Conservation (phyloP, 1,284 basidiomycete genomes). For the Fistulina hepatica region DNA sequence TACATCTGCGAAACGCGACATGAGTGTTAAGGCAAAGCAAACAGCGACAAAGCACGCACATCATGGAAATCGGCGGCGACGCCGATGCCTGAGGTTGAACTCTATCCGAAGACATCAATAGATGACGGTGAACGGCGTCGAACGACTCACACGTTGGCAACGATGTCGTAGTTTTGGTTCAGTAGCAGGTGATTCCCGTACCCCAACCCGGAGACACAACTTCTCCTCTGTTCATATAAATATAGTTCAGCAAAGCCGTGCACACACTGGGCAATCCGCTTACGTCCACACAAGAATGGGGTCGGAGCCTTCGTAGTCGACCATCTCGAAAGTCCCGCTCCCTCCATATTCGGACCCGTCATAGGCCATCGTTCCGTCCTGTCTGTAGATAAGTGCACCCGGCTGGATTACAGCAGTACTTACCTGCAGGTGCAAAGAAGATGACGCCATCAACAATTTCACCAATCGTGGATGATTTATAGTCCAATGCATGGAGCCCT, state of each 20-base stretch:
- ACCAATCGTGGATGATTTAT: not conserved
- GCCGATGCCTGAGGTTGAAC: not conserved
- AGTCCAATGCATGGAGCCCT: too few species aligned
- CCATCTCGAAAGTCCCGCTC: not conserved
- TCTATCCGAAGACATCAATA: not conserved
- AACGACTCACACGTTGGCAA: not conserved
- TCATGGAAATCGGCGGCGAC: not conserved
- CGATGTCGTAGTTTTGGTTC: not conserved
- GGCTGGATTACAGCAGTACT: not conserved
- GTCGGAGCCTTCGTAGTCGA: not conserved
- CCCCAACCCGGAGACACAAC: not conserved
- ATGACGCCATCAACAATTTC: not conserved
- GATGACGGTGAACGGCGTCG: not conserved
- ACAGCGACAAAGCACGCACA: not conserved
- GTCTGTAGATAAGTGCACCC: not conserved
- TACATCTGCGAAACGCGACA: not conserved
- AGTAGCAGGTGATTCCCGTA: not conserved
- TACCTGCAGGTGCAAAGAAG: not conserved
- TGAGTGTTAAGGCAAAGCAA: not conserved
- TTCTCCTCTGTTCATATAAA: too few species aligned
- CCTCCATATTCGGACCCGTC: not conserved
- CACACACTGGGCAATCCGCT: too few species aligned
- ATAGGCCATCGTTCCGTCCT: not conserved
- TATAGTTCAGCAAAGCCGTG: too few species aligned
- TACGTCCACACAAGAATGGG: not conserved